A percentile compares a stretch with the other conserved stretches of the same genome.
These are phyloP conservation scores for Ophiocordyceps camponoti-floridani DNA, from an alignment of 2,329 filamentous ascomycete species.

Conservation along the genomic window DNA sequence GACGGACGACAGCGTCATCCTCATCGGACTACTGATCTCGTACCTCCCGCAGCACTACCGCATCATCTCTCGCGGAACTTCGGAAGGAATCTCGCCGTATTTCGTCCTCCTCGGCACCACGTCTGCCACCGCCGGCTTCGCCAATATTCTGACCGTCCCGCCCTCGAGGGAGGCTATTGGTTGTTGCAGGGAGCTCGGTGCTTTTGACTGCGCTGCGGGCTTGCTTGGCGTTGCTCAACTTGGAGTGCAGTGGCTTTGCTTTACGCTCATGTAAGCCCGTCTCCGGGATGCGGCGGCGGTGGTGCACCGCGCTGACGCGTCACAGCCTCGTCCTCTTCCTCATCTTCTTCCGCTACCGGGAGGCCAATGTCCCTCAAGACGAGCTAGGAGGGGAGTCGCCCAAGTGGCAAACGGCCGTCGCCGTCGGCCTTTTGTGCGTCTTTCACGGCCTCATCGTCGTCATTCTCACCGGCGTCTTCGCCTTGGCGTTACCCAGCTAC, in stretches of 20 bases:
- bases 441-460: conserved; percentile 57
- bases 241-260: conserved; percentile 81
- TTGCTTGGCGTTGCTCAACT: conserved; percentile 82
- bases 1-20: conserved; percentile 38
- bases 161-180: conserved; percentile 64
- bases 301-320: neutral
- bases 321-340: conserved; percentile 78
- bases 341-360: conserved; percentile 68
- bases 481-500: conserved; percentile 40
- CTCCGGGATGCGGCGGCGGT: neutral
- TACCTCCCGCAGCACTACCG: conserved; percentile 91
- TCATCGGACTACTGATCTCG: conserved; percentile 76
- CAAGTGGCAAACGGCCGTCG: conserved; percentile 61
- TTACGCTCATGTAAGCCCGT: conserved; percentile 65
- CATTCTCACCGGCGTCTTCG: conserved; percentile 51
- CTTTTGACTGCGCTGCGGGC: conserved; percentile 69
- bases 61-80: conserved; percentile 70
- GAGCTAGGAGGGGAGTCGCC: conserved; percentile 34
- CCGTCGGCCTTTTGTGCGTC: conserved; percentile 55
- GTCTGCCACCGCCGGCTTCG: conserved; percentile 73
- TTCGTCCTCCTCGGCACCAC: conserved; percentile 90
- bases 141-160: conserved; percentile 82
- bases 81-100: conserved; percentile 88
- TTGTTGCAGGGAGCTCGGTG: conserved; percentile 69
- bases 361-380: conserved; percentile 28